A percentile compares a stretch with the other conserved stretches of the same genome.
These are phyloP conservation scores for Phylloporus sp. DNA, from an alignment of 1,284 basidiomycete species.

Conservation along the genomic window DNA sequence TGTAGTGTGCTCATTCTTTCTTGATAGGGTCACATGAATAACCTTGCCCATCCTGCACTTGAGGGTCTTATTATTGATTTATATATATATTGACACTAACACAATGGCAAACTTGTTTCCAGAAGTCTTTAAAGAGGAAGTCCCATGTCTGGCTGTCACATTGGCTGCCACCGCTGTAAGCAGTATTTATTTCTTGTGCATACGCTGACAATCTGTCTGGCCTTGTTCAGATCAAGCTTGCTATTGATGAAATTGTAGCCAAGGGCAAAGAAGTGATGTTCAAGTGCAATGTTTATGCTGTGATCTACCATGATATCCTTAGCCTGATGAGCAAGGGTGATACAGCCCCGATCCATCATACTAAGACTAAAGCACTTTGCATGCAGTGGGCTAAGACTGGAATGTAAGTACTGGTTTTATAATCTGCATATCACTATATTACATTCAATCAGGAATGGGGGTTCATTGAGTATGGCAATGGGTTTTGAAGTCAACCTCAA, in stretches of 20 bases:
- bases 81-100: neutral
- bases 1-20: neutral
- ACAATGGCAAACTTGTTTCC: neutral
- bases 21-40: neutral
- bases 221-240: neutral
- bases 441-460: too few species aligned
- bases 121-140: slow-evolving; percentile 8
- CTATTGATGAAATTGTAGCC: neutral
- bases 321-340: slow-evolving; percentile 14
- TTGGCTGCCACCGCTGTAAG: neutral
- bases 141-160: slow-evolving; percentile 1
- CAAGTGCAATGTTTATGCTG: slow-evolving; percentile 13
- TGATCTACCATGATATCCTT: slow-evolving; percentile 10
- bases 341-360: too few species aligned
- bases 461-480: too few species aligned
- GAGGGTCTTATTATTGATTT: neutral
- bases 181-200: too few species aligned
- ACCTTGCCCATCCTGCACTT: neutral
- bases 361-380: slow-evolving; percentile 11
- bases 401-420: neutral
- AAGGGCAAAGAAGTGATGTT: slow-evolving; percentile 8
- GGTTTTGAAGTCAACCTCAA: too few species aligned
- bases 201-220: too few species aligned
- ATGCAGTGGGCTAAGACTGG: neutral
- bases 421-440: too few species aligned